phyloP scores from a whole-genome alignment of 345 rosid genomes.

The Camelina laxa region DNA sequence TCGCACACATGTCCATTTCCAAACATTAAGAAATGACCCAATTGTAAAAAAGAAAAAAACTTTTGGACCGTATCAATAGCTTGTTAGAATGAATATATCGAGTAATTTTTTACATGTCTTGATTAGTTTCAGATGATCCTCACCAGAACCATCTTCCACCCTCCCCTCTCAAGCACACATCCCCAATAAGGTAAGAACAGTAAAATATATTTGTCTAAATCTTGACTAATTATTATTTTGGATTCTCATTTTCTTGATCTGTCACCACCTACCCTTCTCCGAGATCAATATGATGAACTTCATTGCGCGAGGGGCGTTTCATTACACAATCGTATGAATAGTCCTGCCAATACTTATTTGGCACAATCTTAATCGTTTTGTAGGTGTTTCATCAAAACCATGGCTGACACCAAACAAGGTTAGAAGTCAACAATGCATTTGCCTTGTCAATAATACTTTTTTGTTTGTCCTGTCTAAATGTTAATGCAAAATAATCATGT shows the following conservation, averaged over 20 bases:
- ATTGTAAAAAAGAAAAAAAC: background rate
- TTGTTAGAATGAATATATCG: constrained; percentile 19
- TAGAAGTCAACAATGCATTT: constrained; percentile 34
- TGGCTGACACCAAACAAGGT: constrained; percentile 54
- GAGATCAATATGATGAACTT: background rate
- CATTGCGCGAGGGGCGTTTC: background rate
- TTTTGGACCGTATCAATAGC: constrained; percentile 41
- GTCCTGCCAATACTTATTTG: constrained; percentile 1
- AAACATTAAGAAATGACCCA: constrained; percentile 21
- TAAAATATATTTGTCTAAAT: background rate
- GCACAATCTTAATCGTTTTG: constrained; percentile 14
- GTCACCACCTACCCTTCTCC: background rate
- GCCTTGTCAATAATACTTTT: background rate
- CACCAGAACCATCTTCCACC: constrained; percentile 24
- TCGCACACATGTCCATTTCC: constrained; percentile 16
- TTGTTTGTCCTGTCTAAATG: background rate
- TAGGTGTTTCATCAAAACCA: constrained; percentile 42
- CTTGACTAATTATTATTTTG: constrained; percentile 16
- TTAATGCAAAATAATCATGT: background rate
- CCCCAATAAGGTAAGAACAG: constrained; percentile 15
- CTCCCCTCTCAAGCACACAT: constrained; percentile 5
- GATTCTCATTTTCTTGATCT: constrained; percentile 10
- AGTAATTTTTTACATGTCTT: constrained; percentile 34
- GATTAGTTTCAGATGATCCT: constrained; percentile 24
- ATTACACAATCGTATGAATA: background rate